A percentile compares a stretch with the other conserved stretches of the same genome.
Evolutionary conservation across 116 monocot species (phyloP).

Genomic region (Posidonia oceanica): DNA sequence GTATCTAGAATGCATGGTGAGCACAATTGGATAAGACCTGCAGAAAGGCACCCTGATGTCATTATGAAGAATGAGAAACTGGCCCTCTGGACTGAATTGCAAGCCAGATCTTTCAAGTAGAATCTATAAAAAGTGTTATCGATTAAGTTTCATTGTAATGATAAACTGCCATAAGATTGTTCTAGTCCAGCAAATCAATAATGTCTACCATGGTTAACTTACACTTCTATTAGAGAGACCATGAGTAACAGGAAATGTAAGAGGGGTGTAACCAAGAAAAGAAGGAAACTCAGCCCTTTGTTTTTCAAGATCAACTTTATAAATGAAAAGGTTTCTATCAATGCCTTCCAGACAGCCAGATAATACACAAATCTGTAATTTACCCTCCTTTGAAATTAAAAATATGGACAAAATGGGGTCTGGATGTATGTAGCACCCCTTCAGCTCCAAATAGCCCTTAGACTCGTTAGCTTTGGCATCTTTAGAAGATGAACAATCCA

Average conservation of each 20-base stretch:
- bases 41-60: conserved; percentile 68
- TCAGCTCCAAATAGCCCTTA: conserved; percentile 26
- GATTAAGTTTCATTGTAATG: neutral
- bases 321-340: conserved; percentile 49
- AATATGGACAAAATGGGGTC: conserved; percentile 45
- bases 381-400: conserved; percentile 28
- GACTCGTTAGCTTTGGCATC: conserved; percentile 9
- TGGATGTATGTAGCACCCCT: conserved; percentile 66
- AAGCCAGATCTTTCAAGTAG: conserved; percentile 47
- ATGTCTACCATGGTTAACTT: conserved; percentile 12
- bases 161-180: neutral
- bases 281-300: conserved; percentile 26
- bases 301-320: conserved; percentile 25
- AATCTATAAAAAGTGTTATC: conserved; percentile 19
- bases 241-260: conserved; percentile 27
- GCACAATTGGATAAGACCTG: conserved; percentile 35
- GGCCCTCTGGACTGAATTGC: conserved; percentile 50
- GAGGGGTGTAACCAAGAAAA: conserved; percentile 67
- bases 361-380: conserved; percentile 45
- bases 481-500: conserved; percentile 15
- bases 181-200: neutral
- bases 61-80: conserved; percentile 44
- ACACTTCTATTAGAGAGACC: conserved; percentile 25
- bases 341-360: conserved; percentile 41
- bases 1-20: neutral